A percentile compares a stretch with the other conserved stretches of the same genome.
Conservation (phyloP, 768 basidiomycete genomes). For the Kwoniella newhampshirensis region DNA sequence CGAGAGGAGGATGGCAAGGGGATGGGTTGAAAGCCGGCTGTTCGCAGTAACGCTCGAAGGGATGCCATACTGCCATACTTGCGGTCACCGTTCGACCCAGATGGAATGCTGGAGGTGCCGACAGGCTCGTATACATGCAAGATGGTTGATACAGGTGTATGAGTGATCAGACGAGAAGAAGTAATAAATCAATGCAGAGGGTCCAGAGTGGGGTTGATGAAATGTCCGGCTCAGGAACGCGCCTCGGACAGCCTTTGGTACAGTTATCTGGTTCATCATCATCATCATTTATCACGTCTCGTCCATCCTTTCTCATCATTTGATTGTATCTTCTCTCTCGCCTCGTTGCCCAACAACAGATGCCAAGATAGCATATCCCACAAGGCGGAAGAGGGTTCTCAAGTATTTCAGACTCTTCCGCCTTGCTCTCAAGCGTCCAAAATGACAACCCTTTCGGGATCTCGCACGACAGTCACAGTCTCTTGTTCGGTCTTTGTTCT, state of each 20-base stretch:
- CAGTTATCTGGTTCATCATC: not conserved
- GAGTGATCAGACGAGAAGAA: too few species aligned
- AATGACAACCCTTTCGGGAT: not conserved
- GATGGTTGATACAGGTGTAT: too few species aligned
- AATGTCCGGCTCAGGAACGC: too few species aligned
- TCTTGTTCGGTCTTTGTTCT: slow-evolving; percentile 15
- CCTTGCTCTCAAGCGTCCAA: not conserved
- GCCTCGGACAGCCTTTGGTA: too few species aligned
- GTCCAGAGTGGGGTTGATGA: too few species aligned
- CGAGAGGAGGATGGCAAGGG: slow-evolving; percentile 26
- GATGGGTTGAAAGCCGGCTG: slow-evolving; percentile 18
- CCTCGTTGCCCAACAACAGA: not conserved
- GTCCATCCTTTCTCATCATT: not conserved
- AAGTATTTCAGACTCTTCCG: slow-evolving; percentile 5
- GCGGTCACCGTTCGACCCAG: too few species aligned
- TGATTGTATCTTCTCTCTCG: not conserved
- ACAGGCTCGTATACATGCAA: too few species aligned
- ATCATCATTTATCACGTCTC: not conserved
- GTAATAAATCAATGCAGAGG: too few species aligned
- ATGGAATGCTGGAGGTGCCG: too few species aligned
- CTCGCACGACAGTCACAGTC: slow-evolving; percentile 6
- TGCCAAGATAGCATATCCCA: slow-evolving; percentile 6
- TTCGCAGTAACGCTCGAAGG: slow-evolving; percentile 10
- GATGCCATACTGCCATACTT: not conserved
- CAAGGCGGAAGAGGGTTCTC: slow-evolving; percentile 11